Conservation (phyloP, 257 asterid genomes). For the Solanum pennellii region DNA sequence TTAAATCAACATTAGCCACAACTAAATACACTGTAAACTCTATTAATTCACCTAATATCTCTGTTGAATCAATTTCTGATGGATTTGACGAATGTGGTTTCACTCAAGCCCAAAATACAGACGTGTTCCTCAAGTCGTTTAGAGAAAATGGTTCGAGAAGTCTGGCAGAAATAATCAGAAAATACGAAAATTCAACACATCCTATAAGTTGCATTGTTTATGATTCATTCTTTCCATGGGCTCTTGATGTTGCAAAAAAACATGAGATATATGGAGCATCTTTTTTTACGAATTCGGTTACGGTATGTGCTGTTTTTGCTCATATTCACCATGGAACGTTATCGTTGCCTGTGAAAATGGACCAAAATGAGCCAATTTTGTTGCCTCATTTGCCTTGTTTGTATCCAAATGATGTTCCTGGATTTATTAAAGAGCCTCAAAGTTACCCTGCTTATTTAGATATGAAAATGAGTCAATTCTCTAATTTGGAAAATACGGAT, state of each 20-base stretch:
- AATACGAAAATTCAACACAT: conserved; percentile 3
- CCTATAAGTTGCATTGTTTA: conserved; percentile 41
- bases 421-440: conserved; percentile 39
- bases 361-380: conserved; percentile 15
- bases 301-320: conserved; percentile 41
- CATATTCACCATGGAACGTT: conserved; percentile 30
- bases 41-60: conserved; percentile 16
- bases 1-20: conserved; percentile 50
- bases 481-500: conserved; percentile 43
- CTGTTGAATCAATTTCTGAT: conserved; percentile 46
- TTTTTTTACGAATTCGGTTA: conserved; percentile 52
- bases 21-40: conserved; percentile 33
- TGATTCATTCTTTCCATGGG: conserved; percentile 69
- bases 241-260: conserved; percentile 47
- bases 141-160: conserved; percentile 35
- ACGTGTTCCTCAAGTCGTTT: conserved; percentile 24
- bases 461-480: conserved; percentile 51
- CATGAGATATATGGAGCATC: conserved; percentile 46
- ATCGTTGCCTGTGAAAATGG: conserved; percentile 25
- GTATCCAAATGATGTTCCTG: conserved; percentile 36
- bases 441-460: conserved; percentile 59
- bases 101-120: conserved; percentile 8
- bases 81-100: conserved; percentile 41
- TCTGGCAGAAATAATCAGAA: conserved; percentile 21
- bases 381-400: conserved; percentile 53